Base-by-base conservation (phyloP, 1,139 yeast species). In the Scheffersomyces insectosa region DNA sequence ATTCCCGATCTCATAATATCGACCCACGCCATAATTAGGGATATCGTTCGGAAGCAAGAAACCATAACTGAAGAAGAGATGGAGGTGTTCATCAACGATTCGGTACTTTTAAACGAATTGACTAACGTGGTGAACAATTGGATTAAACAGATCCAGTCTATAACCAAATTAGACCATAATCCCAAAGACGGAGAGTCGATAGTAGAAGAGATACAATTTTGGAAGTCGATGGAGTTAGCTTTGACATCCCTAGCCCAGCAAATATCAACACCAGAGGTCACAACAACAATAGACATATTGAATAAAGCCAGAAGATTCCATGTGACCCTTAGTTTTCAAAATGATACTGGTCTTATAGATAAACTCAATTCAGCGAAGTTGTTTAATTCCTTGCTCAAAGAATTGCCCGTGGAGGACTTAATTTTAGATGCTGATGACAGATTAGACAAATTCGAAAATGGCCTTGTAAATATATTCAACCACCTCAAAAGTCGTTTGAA, bases 251-350 rank as follows among this genome's bases (percentile, higher is more conserved):
- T 88, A 1, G 78, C 79, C 41, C 70, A 70, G 2, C 97, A 89
- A 59, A 63, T 87, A 2, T 63, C 73, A 8, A 68, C 80, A 0
- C 72, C 75, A 0, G 83, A 80, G 29, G 79, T 88, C 1, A 68
- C 66, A 23, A 59, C 77, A n/a, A 80, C 95, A 0, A 63, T 89
- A 16, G 80, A 79, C 3, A 66, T 88, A 1, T 70, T 91, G 44
- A 79, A 81, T 47, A 69, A 77, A 31, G 90, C 91, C 3, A 89
- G 88, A 51, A 72, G 97, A 51, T 87, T 85, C 56, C 95, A 88
- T 56, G 83, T 89, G 1, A 83, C 95, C 0, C 77, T 84, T 20
- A 77, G 88, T 28, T 85, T 90, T 55, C 67, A 82, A 31, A 79
- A 88, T 11, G 95, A 88, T 55, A 82, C 86, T 2, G 90, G 91